Evolutionary conservation across 306 rosid genomes (phyloP), one percentile per base, ranked within the genome.

Genomic region (Crotalaria pallida): DNA sequence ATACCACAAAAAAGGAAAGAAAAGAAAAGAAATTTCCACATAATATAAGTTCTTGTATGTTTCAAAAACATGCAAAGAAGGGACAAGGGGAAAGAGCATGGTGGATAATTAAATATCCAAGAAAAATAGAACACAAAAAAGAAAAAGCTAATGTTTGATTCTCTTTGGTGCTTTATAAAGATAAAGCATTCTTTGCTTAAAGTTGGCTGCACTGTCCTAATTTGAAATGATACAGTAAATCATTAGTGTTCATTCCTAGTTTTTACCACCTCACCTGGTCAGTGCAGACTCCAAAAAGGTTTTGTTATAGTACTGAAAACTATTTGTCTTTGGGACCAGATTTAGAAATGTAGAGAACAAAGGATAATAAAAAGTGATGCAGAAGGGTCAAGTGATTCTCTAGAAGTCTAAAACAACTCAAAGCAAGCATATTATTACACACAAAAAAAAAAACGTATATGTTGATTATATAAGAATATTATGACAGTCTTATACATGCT

Each of bases 91-190:
- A 27, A 44, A 78, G 67, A 41, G 79, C 47, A 65, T 58, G 27
- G 76, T 75, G 76, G 74, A 77, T 31, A 22, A 64, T 27, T 55
- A 33, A 73, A 84, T 85, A 82, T 85, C 84, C 87, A 73, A 88
- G 73, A 67, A 59, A 67, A 75, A 81, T 57, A 71, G 50, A 58
- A 57, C 6, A 36, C 17, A 49, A 66, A 77, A 81, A 75, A 82
- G 84, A 53, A 75, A 83, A 85, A 77, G 85, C 49, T 50, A 67
- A 84, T 84, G 83, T 24, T 70, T 56, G 76, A 78, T 76, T 76
- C 63, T 17, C 66, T 34, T 62, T 68, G 31, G 60, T 66, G 60
- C 72, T 78, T 66, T 27, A 24, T 44, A 67, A 74, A 69, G 71
- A 17, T 45, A 77, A 64, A 63, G 59, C 59, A 71, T 57, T 63